Evolutionary conservation across 2,329 filamentous ascomycete genomes (phyloP).

Genomic region (Dactylellina parvicollis): DNA sequence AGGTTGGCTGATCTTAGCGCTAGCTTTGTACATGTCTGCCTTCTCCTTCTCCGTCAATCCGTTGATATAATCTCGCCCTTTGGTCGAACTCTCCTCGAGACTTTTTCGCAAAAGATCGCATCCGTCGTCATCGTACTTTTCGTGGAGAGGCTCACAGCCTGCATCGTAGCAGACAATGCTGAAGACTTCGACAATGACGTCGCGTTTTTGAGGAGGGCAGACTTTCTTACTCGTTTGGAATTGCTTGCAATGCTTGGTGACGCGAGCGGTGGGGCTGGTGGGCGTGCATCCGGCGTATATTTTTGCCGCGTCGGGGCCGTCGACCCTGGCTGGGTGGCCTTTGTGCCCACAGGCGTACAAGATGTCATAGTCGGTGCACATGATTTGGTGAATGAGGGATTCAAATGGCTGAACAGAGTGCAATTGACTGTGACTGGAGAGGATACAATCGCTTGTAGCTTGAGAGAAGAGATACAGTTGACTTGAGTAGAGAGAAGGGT

Average conservation of each 20-base stretch:
- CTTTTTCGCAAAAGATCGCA: conserved; percentile 6
- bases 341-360: conserved; percentile 42
- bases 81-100: neutral
- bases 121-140: conserved; percentile 9
- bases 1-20: conserved; percentile 36
- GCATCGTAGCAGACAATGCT: conserved; percentile 9
- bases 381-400: neutral
- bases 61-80: neutral
- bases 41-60: conserved; percentile 23
- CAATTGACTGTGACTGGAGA: too few species aligned
- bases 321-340: neutral
- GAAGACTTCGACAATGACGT: conserved; percentile 20
- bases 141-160: neutral
- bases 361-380: conserved; percentile 48
- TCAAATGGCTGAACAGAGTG: neutral
- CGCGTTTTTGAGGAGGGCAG: conserved; percentile 11
- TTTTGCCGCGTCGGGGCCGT: neutral
- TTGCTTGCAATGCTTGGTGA: neutral
- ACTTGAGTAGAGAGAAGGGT: too few species aligned
- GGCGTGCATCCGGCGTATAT: conserved; percentile 11
- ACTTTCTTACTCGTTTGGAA: neutral
- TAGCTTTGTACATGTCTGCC: conserved; percentile 26
- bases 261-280: conserved; percentile 20
- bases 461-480: too few species aligned
- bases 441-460: too few species aligned